Conservation (phyloP, 2,329 filamentous ascomycete genomes). For the Fusarium chaquense region DNA sequence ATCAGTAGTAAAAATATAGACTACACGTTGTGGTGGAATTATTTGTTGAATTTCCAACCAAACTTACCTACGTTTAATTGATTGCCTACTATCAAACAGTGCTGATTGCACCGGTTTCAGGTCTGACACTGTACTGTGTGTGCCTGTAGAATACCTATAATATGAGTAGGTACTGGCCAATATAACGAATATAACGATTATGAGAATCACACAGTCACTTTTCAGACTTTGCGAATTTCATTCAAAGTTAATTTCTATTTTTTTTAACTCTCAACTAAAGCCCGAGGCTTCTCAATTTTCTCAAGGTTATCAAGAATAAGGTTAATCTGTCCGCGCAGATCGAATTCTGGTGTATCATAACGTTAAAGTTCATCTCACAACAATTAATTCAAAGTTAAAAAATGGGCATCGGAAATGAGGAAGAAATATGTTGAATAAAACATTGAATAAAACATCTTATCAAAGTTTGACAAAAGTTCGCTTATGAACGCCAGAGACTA, state of each 20-base stretch:
- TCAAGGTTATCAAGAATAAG: too few relatives aligned
- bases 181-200: too few relatives aligned
- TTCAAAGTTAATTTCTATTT: not conserved
- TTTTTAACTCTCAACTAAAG: too few relatives aligned
- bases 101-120: not conserved
- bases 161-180: not conserved
- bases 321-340: too few relatives aligned
- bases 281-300: too few relatives aligned
- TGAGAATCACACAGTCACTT: too few relatives aligned
- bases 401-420: not conserved
- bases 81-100: constrained; percentile 36
- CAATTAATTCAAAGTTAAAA: not conserved
- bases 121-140: constrained; percentile 30
- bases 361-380: too few relatives aligned
- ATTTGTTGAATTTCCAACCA: constrained; percentile 22
- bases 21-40: constrained; percentile 22
- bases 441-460: not conserved
- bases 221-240: not conserved
- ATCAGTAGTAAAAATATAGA: not conserved
- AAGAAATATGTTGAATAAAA: not conserved
- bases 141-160: not conserved
- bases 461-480: not conserved
- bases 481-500: not conserved
- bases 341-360: too few relatives aligned
- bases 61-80: constrained; percentile 25